Conservation (phyloP, 768 basidiomycete genomes). For the Hypholoma sublateritium region DNA sequence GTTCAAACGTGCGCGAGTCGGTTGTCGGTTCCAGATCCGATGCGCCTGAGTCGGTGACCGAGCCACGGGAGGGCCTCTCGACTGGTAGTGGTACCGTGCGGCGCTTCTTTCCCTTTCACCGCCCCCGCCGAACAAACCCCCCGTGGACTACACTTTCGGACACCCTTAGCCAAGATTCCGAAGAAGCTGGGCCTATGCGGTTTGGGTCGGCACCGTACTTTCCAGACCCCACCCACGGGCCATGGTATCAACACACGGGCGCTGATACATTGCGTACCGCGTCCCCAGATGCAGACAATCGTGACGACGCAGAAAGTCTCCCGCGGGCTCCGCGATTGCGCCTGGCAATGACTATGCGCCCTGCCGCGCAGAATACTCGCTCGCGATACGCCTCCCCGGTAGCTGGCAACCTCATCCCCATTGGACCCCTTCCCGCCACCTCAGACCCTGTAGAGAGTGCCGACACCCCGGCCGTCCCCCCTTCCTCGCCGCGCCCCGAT, state of each 20-base stretch:
- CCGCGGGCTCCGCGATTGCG: conserved; percentile 51
- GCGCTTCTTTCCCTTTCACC: conserved; percentile 59
- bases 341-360: conserved; percentile 35
- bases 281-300: conserved; percentile 14
- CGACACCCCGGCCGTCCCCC: too few relatives aligned
- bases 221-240: neutral
- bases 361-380: conserved; percentile 59
- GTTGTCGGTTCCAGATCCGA: conserved; percentile 24
- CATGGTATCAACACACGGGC: neutral
- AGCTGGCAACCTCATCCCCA: neutral
- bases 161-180: conserved; percentile 13
- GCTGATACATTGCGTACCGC: neutral
- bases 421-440: neutral
- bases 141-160: conserved; percentile 26
- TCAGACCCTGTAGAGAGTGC: too few relatives aligned
- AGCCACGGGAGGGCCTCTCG: conserved; percentile 23
- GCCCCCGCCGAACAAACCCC: conserved; percentile 35
- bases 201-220: conserved; percentile 7
- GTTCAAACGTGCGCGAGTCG: conserved; percentile 46
- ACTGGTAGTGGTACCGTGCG: conserved; percentile 24
- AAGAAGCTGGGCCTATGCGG: conserved; percentile 4
- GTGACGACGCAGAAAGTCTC: conserved; percentile 20
- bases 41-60: conserved; percentile 25
- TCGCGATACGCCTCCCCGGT: conserved; percentile 45
- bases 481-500: neutral